A percentile compares a stretch with the other conserved stretches of the same genome.
phyloP scores from a whole-genome alignment of 345 rosid species.

The Balakata baccata region DNA sequence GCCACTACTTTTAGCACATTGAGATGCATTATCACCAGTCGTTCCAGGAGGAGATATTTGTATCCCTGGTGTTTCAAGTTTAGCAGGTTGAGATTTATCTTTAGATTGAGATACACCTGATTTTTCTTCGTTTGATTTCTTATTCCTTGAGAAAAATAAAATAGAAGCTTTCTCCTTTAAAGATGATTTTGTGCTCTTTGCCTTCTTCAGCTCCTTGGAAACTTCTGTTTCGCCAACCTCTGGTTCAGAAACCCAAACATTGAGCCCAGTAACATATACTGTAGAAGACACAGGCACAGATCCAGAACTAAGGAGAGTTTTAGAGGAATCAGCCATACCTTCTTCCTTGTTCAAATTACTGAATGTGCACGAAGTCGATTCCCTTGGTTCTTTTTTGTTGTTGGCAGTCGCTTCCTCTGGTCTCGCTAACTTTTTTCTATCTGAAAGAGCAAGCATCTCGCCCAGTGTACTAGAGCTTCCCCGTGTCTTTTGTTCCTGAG shows the following conservation, averaged over 20 bases:
- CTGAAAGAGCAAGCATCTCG: slow-evolving; percentile 91
- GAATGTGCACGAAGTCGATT: slow-evolving; percentile 49
- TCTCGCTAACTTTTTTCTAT: slow-evolving; percentile 39
- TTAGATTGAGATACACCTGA: slow-evolving; percentile 30
- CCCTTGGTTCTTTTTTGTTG: slow-evolving; percentile 43
- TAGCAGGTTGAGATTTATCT: slow-evolving; percentile 34
- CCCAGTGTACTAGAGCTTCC: slow-evolving; percentile 81
- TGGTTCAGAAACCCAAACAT: slow-evolving; percentile 42
- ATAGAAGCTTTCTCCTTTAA: slow-evolving; percentile 69
- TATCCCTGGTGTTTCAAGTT: slow-evolving; percentile 35
- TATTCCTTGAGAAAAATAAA: slow-evolving; percentile 71
- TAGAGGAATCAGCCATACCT: slow-evolving; percentile 39
- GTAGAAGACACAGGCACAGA: slow-evolving; percentile 70
- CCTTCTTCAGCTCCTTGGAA: slow-evolving; percentile 47
- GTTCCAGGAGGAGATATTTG: slow-evolving; percentile 34
- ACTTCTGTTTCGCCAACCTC: slow-evolving; percentile 38
- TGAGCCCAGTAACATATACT: slow-evolving; percentile 40
- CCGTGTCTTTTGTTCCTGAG: slow-evolving; percentile 45
- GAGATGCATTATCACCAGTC: slow-evolving; percentile 24
- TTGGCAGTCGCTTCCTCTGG: slow-evolving; percentile 38
- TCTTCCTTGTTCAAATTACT: slow-evolving; percentile 47
- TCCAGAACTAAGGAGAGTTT: slow-evolving; percentile 62
- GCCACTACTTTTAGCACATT: slow-evolving; percentile 25
- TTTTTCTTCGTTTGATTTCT: slow-evolving; percentile 60
- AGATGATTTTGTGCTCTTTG: slow-evolving; percentile 59